Base-by-base conservation (phyloP, 768 basidiomycete species). In the Xerocomus spinulosus region DNA sequence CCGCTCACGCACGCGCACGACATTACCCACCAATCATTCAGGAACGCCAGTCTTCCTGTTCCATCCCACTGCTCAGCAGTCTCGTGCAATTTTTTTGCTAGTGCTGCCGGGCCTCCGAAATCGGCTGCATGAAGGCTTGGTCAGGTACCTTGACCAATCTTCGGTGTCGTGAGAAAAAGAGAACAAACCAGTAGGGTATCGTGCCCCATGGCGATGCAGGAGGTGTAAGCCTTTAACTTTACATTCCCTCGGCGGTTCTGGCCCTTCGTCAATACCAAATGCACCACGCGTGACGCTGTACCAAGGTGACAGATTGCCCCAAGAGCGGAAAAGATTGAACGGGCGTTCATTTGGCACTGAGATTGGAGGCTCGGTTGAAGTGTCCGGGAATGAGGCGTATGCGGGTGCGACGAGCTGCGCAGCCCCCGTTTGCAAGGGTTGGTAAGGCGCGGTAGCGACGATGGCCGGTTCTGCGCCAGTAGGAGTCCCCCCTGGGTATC, bases 291-390 rank as follows among this genome's bases (percentile, higher is more conserved):
- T 72, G 17, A 88, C 81, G 53, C 83, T 87, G 63, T 84, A 92
- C 90, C 90, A 92, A 10, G 90, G 90, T 1, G 85, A 84, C 34
- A 90, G 64, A 59, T 91, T 92, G 1, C 90, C 90, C 90, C 90
- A 92, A 35, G 80, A 77, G 61, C 74, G 78, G 67, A 91, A 81
- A 36, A 92, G 57, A 58, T 85, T 78, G 54, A 88, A 91, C 9
- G 70, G 48, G 29, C 64, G 64, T 15, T 68, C 64, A 4, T 10
- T 17, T n/a, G 55, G 40, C 38, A 48, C 47, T 20, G 42, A 43
- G 39, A 2, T 40, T 33, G 30, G 47, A 44, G 4, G 20, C 2
- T n/a, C n/a, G 3, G 8, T 32, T 21, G 20, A 25, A 26, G 38
- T 4, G 29, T 44, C 58, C 17, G 56, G 56, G 51, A 76, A 47